Evolutionary conservation across 106 monocot genomes (phyloP).

Genomic region (Allium sativum): DNA sequence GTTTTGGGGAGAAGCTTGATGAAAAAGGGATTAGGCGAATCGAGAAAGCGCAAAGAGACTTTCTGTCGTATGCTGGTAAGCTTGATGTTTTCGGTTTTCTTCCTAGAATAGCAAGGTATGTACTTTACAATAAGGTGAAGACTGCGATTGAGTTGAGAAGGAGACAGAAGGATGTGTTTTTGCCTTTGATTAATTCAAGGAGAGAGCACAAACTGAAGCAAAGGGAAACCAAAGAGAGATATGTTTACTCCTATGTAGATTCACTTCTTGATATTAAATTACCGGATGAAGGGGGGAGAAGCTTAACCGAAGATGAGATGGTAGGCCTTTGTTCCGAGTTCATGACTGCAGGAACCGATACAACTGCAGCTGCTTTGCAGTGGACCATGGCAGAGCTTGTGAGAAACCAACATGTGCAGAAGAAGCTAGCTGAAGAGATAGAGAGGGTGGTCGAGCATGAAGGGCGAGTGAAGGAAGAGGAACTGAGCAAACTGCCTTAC

Average conservation of each 20-base stretch:
- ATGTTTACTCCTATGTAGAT: constrained; percentile 6
- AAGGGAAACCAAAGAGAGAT: background rate
- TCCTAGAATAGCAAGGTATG: background rate
- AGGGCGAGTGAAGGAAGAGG: constrained; percentile 10
- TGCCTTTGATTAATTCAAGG: constrained; percentile 3
- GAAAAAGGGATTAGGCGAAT: constrained; percentile 4
- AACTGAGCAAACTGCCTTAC: constrained; percentile 16
- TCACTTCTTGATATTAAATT: constrained; percentile 13
- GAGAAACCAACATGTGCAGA: constrained; percentile 14
- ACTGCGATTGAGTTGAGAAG: background rate
- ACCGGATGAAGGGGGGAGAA: constrained; percentile 10
- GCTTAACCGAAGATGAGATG: constrained; percentile 19
- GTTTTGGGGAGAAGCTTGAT: constrained; percentile 12
- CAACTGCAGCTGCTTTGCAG: constrained; percentile 25
- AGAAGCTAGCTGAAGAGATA: constrained; percentile 21
- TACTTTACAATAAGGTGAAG: background rate
- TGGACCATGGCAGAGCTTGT: constrained; percentile 37
- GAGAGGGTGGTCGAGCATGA: background rate
- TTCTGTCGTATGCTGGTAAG: background rate
- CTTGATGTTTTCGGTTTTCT: background rate
- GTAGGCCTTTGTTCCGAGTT: constrained; percentile 30
- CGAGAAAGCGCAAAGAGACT: background rate
- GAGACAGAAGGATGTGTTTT: background rate
- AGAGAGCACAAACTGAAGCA: background rate
- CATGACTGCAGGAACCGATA: constrained; percentile 32